phyloP scores from a whole-genome alignment of 2,329 filamentous ascomycete species.

The Alternaria conjuncta region DNA sequence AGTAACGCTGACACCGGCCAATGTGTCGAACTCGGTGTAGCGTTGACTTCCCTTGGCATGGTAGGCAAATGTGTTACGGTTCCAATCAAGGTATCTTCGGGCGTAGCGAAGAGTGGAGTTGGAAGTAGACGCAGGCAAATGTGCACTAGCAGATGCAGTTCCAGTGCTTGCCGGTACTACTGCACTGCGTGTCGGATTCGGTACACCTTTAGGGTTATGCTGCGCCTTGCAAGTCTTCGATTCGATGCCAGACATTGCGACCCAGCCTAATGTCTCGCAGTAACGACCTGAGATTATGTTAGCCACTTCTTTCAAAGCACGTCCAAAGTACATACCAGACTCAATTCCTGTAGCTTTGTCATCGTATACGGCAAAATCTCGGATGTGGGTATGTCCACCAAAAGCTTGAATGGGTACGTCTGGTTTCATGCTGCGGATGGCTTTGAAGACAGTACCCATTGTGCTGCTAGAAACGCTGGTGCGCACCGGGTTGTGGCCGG shows the following conservation, averaged over 20 bases:
- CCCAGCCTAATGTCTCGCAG: slow-evolving; percentile 72
- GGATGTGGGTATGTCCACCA: slow-evolving; percentile 69
- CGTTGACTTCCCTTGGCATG: slow-evolving; percentile 62
- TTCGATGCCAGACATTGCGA: slow-evolving; percentile 67
- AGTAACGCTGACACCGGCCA: slow-evolving; percentile 56
- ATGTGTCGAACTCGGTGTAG: slow-evolving; percentile 56
- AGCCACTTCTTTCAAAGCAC: neutral
- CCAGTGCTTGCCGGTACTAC: slow-evolving; percentile 36
- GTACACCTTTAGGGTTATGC: slow-evolving; percentile 50
- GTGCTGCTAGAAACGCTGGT: slow-evolving; percentile 53
- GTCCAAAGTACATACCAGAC: slow-evolving; percentile 50
- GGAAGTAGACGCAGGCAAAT: slow-evolving; percentile 43
- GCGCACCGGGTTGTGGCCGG: slow-evolving; percentile 68
- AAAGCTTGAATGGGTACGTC: slow-evolving; percentile 69
- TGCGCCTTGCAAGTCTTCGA: slow-evolving; percentile 53
- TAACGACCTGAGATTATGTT: slow-evolving; percentile 56
- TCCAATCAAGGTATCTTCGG: slow-evolving; percentile 72
- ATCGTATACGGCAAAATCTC: slow-evolving; percentile 70
- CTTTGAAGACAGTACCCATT: slow-evolving; percentile 60
- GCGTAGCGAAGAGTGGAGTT: slow-evolving; percentile 55
- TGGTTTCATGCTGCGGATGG: slow-evolving; percentile 64
- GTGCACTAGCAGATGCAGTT: slow-evolving; percentile 31
- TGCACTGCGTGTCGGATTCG: slow-evolving; percentile 51
- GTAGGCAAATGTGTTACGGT: slow-evolving; percentile 69
- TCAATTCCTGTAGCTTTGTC: slow-evolving; percentile 66